Conservation (phyloP, 441 rosid species). For the Corymbia citriodora region DNA sequence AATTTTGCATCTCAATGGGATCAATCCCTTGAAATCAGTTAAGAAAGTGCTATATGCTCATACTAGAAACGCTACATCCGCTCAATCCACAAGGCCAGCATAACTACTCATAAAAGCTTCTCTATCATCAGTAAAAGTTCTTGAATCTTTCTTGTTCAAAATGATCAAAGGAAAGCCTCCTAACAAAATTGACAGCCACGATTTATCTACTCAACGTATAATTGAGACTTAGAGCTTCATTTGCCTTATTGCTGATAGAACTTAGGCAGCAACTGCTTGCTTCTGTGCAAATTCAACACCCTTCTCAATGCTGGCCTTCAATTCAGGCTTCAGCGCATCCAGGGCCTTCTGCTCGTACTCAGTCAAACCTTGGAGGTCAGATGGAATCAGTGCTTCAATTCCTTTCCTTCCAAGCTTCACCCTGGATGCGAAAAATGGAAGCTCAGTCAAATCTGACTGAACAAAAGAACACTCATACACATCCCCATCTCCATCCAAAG, state of each 20-base stretch:
- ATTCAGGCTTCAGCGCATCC: slow-evolving; percentile 73
- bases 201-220: not conserved
- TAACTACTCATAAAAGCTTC: not conserved
- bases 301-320: slow-evolving; percentile 86
- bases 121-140: not conserved
- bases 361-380: slow-evolving; percentile 75
- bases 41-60: not conserved
- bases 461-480: slow-evolving; percentile 87
- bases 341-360: slow-evolving; percentile 82
- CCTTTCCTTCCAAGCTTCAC: slow-evolving; percentile 84
- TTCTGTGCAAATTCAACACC: slow-evolving; percentile 77
- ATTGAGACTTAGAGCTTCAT: not conserved
- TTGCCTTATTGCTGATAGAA: not conserved
- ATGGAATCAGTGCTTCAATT: slow-evolving; percentile 65
- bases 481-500: slow-evolving; percentile 87
- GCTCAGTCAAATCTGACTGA: slow-evolving; percentile 70
- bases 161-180: not conserved
- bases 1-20: not conserved
- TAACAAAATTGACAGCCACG: not conserved
- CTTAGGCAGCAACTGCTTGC: slow-evolving; percentile 47
- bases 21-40: not conserved
- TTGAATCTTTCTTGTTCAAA: not conserved
- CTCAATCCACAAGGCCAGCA: not conserved
- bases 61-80: not conserved
- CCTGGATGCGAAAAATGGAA: slow-evolving; percentile 92